phyloP scores from a whole-genome alignment of 2,329 filamentous ascomycete species.

The Chaetothyriales sp. region DNA sequence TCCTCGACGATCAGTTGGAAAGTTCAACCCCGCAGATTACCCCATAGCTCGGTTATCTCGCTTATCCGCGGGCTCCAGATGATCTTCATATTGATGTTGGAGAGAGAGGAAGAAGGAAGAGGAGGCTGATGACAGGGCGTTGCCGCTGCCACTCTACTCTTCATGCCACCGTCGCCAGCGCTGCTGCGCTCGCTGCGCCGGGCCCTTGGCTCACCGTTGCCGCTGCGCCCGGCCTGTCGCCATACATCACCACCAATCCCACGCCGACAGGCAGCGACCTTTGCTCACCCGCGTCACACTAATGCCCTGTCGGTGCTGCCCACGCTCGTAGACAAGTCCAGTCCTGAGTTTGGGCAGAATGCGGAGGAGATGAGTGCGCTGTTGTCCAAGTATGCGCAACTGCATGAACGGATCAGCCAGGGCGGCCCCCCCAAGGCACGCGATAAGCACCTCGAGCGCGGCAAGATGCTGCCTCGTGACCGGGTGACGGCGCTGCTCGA shows the following conservation, averaged over 20 bases:
- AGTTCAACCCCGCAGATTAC: too few species aligned
- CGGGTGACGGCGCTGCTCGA: conserved; percentile 77
- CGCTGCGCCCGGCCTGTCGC: conserved; percentile 17
- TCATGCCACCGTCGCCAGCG: conserved; percentile 24
- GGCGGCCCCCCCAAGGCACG: conserved; percentile 70
- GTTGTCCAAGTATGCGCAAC: conserved; percentile 49
- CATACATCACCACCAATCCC: conserved; percentile 6
- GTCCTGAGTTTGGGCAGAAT: conserved; percentile 70
- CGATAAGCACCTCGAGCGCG: conserved; percentile 71
- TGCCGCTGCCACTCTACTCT: too few species aligned
- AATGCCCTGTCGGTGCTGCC: conserved; percentile 67
- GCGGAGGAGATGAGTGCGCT: conserved; percentile 59
- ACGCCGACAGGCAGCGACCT: conserved; percentile 47
- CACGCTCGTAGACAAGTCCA: conserved; percentile 59
- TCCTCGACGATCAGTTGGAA: too few species aligned
- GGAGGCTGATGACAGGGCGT: conserved; percentile 17
- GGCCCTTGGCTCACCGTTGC: conserved; percentile 13
- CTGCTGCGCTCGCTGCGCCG: conserved; percentile 25
- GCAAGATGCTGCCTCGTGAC: conserved; percentile 90
- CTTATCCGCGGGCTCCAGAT: too few species aligned
- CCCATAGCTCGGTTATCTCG: too few species aligned
- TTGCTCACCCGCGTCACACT: conserved; percentile 68
- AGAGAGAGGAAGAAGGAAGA: conserved; percentile 8
- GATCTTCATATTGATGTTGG: neutral
- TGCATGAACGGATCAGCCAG: conserved; percentile 56